Conservation (phyloP, 2,329 filamentous ascomycete species). For the Onygena corvina region DNA sequence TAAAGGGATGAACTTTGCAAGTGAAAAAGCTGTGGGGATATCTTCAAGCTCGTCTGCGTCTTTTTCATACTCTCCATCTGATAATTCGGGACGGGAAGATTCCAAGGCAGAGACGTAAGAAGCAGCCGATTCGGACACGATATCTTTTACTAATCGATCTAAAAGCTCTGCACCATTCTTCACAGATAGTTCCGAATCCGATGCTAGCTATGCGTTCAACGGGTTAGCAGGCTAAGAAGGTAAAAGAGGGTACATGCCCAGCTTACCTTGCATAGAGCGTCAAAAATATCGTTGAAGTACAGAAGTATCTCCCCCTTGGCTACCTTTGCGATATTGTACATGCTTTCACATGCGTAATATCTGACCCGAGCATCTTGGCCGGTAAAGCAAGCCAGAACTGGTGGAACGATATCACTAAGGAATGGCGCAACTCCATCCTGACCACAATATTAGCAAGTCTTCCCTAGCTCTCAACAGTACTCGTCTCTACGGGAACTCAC, state of each 20-base stretch:
- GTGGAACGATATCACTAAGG: constrained; percentile 84
- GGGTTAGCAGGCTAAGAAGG: constrained; percentile 14
- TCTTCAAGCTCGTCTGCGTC: constrained; percentile 30
- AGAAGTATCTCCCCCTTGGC: constrained; percentile 93
- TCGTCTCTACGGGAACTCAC: constrained; percentile 43
- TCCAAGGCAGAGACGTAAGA: constrained; percentile 88
- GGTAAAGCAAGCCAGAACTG: constrained; percentile 91
- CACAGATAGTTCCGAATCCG: constrained; percentile 89
- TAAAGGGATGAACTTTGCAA: constrained; percentile 80
- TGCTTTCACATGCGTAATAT: constrained; percentile 98
- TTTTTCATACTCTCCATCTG: constrained; percentile 39
- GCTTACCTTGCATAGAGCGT: constrained; percentile 83
- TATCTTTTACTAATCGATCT: constrained; percentile 89
- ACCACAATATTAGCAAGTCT: constrained; percentile 7
- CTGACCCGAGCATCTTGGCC: constrained; percentile 95
- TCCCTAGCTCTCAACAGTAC: neutral
- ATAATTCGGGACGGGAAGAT: constrained; percentile 30
- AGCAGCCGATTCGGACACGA: constrained; percentile 86
- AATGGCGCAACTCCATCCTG: constrained; percentile 79
- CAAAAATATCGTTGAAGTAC: constrained; percentile 98
- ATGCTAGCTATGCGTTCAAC: constrained; percentile 55
- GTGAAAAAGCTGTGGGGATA: constrained; percentile 81
- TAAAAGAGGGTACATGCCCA: neutral
- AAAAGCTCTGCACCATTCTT: constrained; percentile 96
- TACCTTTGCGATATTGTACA: constrained; percentile 99